These are phyloP conservation scores for Penicillium corylophilum DNA, from an alignment of 2,329 filamentous ascomycete species.

Conservation along the genomic window DNA sequence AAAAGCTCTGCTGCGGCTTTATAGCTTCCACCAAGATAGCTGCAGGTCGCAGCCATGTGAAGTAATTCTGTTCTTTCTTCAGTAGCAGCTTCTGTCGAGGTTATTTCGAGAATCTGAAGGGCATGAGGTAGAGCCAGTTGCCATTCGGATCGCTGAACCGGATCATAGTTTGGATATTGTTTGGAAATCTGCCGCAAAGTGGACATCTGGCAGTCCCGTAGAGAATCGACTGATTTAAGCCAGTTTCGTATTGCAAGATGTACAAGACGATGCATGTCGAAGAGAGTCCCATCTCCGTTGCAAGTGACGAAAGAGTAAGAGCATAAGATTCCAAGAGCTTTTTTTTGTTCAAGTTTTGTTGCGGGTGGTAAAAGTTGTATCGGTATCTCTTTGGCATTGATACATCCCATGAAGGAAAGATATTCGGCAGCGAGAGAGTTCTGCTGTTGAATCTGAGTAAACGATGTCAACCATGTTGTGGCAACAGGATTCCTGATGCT, in stretches of 20 bases:
- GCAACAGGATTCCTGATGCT: conserved; percentile 33
- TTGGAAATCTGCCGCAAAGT: too few relatives aligned
- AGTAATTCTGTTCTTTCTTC: too few relatives aligned
- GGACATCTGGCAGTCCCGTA: too few relatives aligned
- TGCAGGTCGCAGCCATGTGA: too few relatives aligned
- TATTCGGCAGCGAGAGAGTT: conserved; percentile 21
- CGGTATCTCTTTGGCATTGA: conserved; percentile 28
- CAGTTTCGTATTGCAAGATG: conserved; percentile 31
- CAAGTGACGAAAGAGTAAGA: conserved; percentile 20
- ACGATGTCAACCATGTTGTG: conserved; percentile 36
- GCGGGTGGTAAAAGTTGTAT: conserved; percentile 22
- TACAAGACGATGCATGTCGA: conserved; percentile 33
- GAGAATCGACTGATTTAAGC: conserved; percentile 12
- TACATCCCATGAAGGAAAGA: conserved; percentile 32
- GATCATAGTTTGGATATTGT: too few relatives aligned
- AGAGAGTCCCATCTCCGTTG: background rate
- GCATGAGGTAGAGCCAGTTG: too few relatives aligned
- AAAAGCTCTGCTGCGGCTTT: too few relatives aligned
- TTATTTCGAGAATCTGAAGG: too few relatives aligned
- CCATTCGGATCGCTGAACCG: too few relatives aligned
- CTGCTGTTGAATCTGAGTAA: conserved; percentile 26
- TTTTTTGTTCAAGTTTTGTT: background rate
- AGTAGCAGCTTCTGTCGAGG: too few relatives aligned
- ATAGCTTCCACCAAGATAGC: too few relatives aligned
- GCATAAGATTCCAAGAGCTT: conserved; percentile 22